Base-by-base conservation (phyloP, 1,284 basidiomycete species). In the Sanghuangporus weigelae region DNA sequence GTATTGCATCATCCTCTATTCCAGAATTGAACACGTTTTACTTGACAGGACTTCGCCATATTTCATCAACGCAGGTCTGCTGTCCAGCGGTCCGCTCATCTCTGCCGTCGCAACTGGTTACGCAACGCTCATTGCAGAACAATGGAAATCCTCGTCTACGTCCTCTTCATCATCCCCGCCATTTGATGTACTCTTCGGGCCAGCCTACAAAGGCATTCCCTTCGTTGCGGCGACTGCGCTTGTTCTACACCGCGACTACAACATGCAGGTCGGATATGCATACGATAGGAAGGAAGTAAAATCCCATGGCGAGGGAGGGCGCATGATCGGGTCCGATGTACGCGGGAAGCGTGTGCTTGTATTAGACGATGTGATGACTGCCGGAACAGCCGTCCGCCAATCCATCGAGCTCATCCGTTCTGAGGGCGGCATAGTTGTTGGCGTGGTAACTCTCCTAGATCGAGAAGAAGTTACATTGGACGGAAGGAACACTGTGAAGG, bases 161-260 rank as follows among this genome's bases (percentile, higher is more conserved):
- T 31, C 26, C 26, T 31, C 26, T 31, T 31, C 16, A 7, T 16
- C 16, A 4, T 11, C 40, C 0, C 14, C 87, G 88, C 1, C 70
- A 60, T 97, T 98, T 70, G 95, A 97, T 70, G 85, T 98, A 50
- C 82, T 98, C 36, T 98, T 98, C 71, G 97, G 96, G 0, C 97
- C 96, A 0, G 96, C 97, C 2, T 99, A 99, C 81, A 99, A 99
- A 78, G 96, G 95, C 48, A 99, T 99, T 71, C 87, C 96, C 0
- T 86, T 99, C 56, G 96, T 95, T 0, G 92, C 96, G 0, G 86
- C 92, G 54, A 95, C 96, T 1, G 83, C 92, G 2, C 82, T 97
- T 31, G 82, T 90, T 38, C 81, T 99, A 40, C 82, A 87, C 66
- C 81, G 85, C 40, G 79, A 84, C 63, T 82, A 93, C 71, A 77